Base-by-base conservation (phyloP, 495 filamentous ascomycete genomes). In the Penicillium bialowiezense region DNA sequence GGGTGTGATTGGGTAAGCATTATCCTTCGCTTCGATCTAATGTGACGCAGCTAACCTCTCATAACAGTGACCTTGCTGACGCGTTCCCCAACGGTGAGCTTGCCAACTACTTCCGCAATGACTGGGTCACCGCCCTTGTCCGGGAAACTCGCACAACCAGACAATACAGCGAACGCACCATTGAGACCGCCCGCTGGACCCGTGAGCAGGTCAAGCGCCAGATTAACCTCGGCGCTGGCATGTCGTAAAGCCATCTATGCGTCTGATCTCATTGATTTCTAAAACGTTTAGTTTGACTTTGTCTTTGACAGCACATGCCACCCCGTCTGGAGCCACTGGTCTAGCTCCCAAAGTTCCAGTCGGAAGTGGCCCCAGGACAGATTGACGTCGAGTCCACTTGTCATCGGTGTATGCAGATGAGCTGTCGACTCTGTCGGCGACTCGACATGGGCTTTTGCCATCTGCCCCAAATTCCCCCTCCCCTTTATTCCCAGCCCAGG, bases 141-240 rank as follows among this genome's bases (percentile, higher is more conserved):
- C 89, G 89, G 68, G 91, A 97, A 59, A 89, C 87, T 14, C 83
- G 89, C 45, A 73, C 80, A 24, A 97, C 92, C 76, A 83, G 86
- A 26, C 90, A 96, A 6, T 96, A 87, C 73, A 75, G 80, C 59
- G 34, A 75, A 14, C 88, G 91, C 41, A 97, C 93, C 5, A 84
- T 90, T 51, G 91, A 97, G 23, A 97, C 92, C 15, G 93, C 93
- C 59, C 86, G 93, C 41, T 98, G 93, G 93, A 90, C 93, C 49
- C 85, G 93, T 31, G 95, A 97, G 74, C 90, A 96, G 62, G 90
- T 97, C 63, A 96, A 96, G 78, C 85, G 89, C 54, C 93, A 98
- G 67, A 81, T 87, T 43, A 78, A 71, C 65, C 33, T 76, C 58
- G 57, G 65, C 21, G 65, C 68, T 50, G 60, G 62, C 18, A 71